Conservation (phyloP, 2,329 filamentous ascomycete genomes). For the Monosporascus sp. region DNA sequence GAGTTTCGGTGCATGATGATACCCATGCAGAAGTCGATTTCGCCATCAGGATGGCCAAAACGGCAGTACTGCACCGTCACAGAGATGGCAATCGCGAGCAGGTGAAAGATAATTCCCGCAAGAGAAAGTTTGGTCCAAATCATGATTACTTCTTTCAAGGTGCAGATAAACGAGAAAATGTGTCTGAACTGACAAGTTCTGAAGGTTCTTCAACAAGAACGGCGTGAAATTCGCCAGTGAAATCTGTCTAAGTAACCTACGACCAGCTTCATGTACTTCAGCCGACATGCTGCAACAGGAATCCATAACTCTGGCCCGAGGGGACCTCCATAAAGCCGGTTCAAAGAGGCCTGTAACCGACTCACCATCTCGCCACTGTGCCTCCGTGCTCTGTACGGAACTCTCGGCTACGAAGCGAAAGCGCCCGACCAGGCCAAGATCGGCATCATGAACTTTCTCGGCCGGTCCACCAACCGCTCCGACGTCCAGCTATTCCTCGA, state of each 20-base stretch:
- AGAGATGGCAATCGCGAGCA: background rate
- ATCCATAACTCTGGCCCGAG: background rate
- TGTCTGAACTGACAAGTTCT: no score
- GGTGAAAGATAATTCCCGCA: background rate
- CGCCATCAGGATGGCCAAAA: background rate
- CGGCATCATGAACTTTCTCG: background rate
- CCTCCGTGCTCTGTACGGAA: background rate
- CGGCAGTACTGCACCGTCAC: conserved; percentile 5
- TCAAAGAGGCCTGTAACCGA: background rate
- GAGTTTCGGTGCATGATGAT: conserved; percentile 4
- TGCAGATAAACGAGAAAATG: background rate
- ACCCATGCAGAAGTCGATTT: conserved; percentile 8
- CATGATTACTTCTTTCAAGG: no score
- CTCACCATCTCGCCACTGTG: background rate
- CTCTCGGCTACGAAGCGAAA: background rate
- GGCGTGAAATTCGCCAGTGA: no score
- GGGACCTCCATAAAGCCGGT: background rate
- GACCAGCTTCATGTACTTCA: no score
- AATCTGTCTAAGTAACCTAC: no score
- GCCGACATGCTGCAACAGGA: no score
- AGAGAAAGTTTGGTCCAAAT: background rate
- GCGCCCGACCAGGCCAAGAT: background rate
- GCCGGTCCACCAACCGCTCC: conserved; percentile 1
- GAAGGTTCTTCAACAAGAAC: no score
- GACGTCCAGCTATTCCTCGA: background rate